Evolutionary conservation across 257 asterid genomes (phyloP).

Genomic region (Ehretia macrophylla): DNA sequence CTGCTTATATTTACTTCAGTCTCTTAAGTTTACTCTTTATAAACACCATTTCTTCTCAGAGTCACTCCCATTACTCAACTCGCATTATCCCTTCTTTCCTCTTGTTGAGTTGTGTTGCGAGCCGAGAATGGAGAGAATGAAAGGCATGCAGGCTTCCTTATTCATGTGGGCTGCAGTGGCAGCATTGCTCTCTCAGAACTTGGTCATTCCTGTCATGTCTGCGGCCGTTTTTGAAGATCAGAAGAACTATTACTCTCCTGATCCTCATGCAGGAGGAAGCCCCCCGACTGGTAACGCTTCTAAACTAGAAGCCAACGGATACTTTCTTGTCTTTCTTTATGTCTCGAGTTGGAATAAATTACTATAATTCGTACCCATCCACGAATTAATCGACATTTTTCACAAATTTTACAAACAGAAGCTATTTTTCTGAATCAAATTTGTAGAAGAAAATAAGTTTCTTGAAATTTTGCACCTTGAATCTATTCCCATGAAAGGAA

Average conservation of each 20-base stretch:
- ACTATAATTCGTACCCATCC: too few species aligned
- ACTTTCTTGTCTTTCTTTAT: too few species aligned
- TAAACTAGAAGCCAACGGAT: too few species aligned
- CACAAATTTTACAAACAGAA: too few species aligned
- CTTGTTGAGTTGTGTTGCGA: not conserved
- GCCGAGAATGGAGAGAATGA: slow-evolving; percentile 30
- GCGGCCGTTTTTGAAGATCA: slow-evolving; percentile 43
- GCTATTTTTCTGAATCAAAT: too few species aligned
- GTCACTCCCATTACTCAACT: slow-evolving; percentile 18
- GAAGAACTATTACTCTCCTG: slow-evolving; percentile 57
- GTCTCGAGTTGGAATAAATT: too few species aligned
- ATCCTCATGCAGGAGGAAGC: slow-evolving; percentile 38
- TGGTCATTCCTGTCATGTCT: slow-evolving; percentile 34
- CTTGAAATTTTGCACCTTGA: not conserved
- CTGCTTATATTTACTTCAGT: slow-evolving; percentile 59
- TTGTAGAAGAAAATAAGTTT: too few species aligned
- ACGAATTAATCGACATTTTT: not conserved
- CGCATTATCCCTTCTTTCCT: slow-evolving; percentile 3
- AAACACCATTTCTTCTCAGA: slow-evolving; percentile 29
- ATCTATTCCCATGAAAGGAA: too few species aligned
- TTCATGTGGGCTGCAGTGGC: slow-evolving; percentile 49
- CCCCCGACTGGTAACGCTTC: slow-evolving; percentile 42
- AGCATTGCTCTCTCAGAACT: slow-evolving; percentile 48
- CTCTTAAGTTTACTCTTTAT: slow-evolving; percentile 10
- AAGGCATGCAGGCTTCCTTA: slow-evolving; percentile 33